phyloP scores from a whole-genome alignment of 2,329 filamentous ascomycete species.

The Paramyrothecium roridum region DNA sequence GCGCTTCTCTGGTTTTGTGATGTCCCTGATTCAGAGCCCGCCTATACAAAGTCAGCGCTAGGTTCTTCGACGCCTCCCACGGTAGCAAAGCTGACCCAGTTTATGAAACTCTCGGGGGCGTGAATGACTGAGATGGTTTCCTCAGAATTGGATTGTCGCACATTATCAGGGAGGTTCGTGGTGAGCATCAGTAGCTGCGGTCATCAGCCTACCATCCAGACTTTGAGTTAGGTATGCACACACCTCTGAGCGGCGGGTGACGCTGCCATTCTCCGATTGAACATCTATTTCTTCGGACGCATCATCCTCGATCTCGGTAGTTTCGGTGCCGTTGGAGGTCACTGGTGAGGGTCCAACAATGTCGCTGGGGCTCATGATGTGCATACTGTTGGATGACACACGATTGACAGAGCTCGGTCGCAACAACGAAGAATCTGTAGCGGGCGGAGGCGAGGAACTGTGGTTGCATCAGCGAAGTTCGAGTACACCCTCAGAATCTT shows the following conservation, averaged over 20 bases:
- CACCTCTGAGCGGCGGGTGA: slow-evolving; percentile 26
- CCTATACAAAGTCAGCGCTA: slow-evolving; percentile 29
- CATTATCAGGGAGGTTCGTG: slow-evolving; percentile 54
- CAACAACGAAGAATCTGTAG: slow-evolving; percentile 43
- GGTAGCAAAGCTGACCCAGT: slow-evolving; percentile 59
- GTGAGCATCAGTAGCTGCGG: slow-evolving; percentile 48
- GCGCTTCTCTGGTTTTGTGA: slow-evolving; percentile 30
- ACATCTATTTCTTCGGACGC: slow-evolving; percentile 55
- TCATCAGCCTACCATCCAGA: slow-evolving; percentile 8
- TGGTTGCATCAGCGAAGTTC: background rate
- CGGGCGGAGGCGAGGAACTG: slow-evolving; percentile 32
- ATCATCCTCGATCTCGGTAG: slow-evolving; percentile 82
- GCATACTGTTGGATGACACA: slow-evolving; percentile 48
- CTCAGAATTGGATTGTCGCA: slow-evolving; percentile 63
- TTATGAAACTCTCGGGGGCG: slow-evolving; percentile 76
- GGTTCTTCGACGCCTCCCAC: background rate
- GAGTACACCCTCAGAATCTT: background rate
- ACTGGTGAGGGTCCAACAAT: slow-evolving; percentile 80
- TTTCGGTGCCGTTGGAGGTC: slow-evolving; percentile 79
- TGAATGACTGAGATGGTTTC: slow-evolving; percentile 90
- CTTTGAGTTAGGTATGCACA: no score
- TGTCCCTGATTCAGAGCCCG: slow-evolving; percentile 34
- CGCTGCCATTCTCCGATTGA: slow-evolving; percentile 11
- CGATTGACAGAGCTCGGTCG: slow-evolving; percentile 49
- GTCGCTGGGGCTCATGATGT: slow-evolving; percentile 61